Evolutionary conservation across 2,329 filamentous ascomycete species (phyloP).

Genomic region (Aotearoamyces nothofagi): DNA sequence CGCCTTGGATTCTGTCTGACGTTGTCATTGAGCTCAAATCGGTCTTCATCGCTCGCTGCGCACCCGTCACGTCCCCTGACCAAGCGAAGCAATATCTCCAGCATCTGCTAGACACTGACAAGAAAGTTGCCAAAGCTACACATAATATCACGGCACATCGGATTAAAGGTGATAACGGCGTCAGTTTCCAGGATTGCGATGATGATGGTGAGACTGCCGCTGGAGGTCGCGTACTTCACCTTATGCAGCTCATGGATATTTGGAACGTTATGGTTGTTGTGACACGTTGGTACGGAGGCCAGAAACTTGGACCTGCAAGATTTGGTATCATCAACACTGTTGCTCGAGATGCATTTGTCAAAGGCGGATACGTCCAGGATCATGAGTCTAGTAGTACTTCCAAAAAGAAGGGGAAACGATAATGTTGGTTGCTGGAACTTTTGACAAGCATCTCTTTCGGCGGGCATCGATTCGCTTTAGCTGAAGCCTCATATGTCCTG

Average conservation of each 20-base stretch:
- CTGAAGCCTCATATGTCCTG: no score
- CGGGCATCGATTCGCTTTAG: no score
- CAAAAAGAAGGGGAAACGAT: conserved; percentile 22
- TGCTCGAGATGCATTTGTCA: conserved; percentile 70
- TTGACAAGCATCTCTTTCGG: no score
- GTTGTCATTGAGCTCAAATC: conserved; percentile 71
- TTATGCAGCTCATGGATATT: conserved; percentile 89
- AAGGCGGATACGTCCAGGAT: conserved; percentile 53
- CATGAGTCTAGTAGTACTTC: conserved; percentile 26
- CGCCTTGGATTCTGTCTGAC: conserved; percentile 61
- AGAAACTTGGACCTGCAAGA: conserved; percentile 74
- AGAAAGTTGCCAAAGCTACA: conserved; percentile 70
- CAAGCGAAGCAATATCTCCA: conserved; percentile 58
- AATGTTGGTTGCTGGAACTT: conserved; percentile 5
- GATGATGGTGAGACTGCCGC: conserved; percentile 94
- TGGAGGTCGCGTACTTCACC: conserved; percentile 67
- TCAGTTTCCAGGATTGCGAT: conserved; percentile 74
- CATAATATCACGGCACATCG: conserved; percentile 96
- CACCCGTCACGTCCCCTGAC: conserved; percentile 49
- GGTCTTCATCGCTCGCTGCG: conserved; percentile 69
- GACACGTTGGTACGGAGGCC: conserved; percentile 86
- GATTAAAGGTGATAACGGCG: conserved; percentile 41
- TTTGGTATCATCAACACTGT: conserved; percentile 84
- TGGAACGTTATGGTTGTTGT: conserved; percentile 92
- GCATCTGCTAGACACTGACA: conserved; percentile 68